Evolutionary conservation across 306 rosid species (phyloP).

Genomic region (Malus asiatica): DNA sequence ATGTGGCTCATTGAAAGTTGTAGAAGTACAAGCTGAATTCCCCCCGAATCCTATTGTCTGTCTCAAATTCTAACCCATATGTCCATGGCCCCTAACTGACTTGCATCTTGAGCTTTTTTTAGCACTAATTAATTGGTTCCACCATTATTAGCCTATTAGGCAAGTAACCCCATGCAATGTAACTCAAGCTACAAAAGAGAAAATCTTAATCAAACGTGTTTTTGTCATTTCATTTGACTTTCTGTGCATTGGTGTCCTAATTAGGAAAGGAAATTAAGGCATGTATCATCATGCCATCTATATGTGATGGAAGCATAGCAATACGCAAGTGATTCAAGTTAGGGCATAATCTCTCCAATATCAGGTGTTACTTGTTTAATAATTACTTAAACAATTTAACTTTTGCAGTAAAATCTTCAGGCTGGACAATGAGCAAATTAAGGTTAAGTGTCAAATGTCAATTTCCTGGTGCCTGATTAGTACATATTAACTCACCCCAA

Average conservation of each 20-base stretch:
- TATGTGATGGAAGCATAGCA: neutral
- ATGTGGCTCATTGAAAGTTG: constrained; percentile 1
- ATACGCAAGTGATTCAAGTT: neutral
- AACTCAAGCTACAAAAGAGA: neutral
- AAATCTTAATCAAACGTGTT: neutral
- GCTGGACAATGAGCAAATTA: neutral
- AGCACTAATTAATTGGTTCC: constrained; percentile 23
- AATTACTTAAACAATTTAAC: too few species aligned
- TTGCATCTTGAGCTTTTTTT: constrained; percentile 3
- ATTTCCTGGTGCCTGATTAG: neutral
- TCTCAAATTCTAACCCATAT: constrained; percentile 3
- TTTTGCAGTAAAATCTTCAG: neutral
- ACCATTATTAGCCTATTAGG: neutral
- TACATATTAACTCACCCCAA: neutral
- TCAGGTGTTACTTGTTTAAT: too few species aligned
- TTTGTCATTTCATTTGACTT: neutral
- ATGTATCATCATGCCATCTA: neutral
- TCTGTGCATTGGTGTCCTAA: neutral
- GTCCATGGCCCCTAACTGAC: neutral
- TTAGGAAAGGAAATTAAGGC: neutral
- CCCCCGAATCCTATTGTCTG: constrained; percentile 1
- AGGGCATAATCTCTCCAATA: too few species aligned
- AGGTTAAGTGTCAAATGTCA: neutral
- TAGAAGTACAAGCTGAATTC: constrained; percentile 8
- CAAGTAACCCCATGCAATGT: neutral